These are phyloP conservation scores for Whalleya microplaca DNA, from an alignment of 2,329 filamentous ascomycete species.

Conservation along the genomic window DNA sequence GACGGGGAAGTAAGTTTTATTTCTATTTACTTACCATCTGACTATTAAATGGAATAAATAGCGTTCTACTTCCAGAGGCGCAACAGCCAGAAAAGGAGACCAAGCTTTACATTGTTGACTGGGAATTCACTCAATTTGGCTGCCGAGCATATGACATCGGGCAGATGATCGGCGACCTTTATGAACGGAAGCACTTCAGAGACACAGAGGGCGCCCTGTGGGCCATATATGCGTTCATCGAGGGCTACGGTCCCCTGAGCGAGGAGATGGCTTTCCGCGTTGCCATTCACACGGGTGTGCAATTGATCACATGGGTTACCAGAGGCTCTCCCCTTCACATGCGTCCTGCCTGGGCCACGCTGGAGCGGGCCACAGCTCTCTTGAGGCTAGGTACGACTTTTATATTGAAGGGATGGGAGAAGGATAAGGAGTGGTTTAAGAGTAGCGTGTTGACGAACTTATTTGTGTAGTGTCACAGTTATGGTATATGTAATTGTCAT, in stretches of 20 bases:
- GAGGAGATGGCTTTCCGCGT: constrained; percentile 45
- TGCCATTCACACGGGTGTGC: constrained; percentile 45
- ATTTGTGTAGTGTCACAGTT: no score
- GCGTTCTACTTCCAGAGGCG: no score
- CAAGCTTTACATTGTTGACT: constrained; percentile 46
- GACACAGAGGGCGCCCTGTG: constrained; percentile 33
- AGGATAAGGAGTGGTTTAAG: constrained; percentile 1
- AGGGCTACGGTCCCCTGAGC: constrained; percentile 40
- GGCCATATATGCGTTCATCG: constrained; percentile 41
- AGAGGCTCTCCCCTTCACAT: not conserved
- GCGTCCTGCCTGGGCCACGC: not conserved
- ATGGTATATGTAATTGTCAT: no score
- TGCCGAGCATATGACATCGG: constrained; percentile 44
- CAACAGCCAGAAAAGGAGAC: no score
- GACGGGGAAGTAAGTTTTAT: constrained; percentile 44
- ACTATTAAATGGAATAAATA: not conserved
- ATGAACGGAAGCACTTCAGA: constrained; percentile 43
- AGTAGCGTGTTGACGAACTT: not conserved
- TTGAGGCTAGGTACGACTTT: constrained; percentile 4
- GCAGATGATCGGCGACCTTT: constrained; percentile 47
- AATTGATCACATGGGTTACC: constrained; percentile 35
- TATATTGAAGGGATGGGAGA: constrained; percentile 1
- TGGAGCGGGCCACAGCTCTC: not conserved
- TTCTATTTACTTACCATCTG: not conserved
- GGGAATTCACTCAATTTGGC: constrained; percentile 46